Evolutionary conservation across 2,329 filamentous ascomycete genomes (phyloP).

Genomic region (Verticillium alfalfae): DNA sequence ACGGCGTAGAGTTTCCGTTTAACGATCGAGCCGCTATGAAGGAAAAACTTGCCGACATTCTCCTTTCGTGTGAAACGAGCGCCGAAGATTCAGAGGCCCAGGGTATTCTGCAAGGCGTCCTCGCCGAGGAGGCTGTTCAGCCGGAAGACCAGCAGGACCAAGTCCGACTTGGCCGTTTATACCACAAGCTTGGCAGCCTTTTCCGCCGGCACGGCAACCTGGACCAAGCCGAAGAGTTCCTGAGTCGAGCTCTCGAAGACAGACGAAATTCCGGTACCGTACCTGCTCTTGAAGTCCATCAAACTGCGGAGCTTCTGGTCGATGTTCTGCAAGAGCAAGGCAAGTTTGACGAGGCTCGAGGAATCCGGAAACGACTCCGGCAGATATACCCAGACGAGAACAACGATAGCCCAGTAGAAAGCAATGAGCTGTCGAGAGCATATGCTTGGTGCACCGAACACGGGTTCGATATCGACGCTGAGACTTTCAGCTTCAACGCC

Average conservation of each 20-base stretch:
- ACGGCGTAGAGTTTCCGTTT: constrained; percentile 6
- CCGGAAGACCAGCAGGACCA: constrained; percentile 9
- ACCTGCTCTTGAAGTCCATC: constrained; percentile 10
- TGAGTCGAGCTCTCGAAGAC: constrained; percentile 16
- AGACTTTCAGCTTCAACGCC: constrained; percentile 16
- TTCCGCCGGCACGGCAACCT: constrained; percentile 13
- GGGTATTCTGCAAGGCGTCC: constrained; percentile 11
- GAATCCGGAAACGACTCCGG: constrained; percentile 17
- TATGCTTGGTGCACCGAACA: constrained; percentile 20
- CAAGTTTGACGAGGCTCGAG: constrained; percentile 18
- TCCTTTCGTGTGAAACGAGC: constrained; percentile 13
- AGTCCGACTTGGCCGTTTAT: constrained; percentile 12
- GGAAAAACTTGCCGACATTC: constrained; percentile 19
- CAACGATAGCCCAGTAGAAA: constrained; percentile 2
- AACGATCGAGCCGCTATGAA: constrained; percentile 15
- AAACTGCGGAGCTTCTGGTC: constrained; percentile 18
- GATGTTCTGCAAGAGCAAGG: constrained; percentile 14
- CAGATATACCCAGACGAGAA: constrained; percentile 4
- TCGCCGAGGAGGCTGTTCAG: constrained; percentile 11
- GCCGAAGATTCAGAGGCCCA: constrained; percentile 14
- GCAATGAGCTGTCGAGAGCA: constrained; percentile 7
- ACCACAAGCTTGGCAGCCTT: constrained; percentile 20
- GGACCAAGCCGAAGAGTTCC: constrained; percentile 11
- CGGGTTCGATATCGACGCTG: constrained; percentile 17
- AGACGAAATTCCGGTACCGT: constrained; percentile 12